Percentiles rank a stretch among this genome's conserved stretches.
Conservation (phyloP, 2,329 filamentous ascomycete species). For the Triangularia verruculosa region DNA sequence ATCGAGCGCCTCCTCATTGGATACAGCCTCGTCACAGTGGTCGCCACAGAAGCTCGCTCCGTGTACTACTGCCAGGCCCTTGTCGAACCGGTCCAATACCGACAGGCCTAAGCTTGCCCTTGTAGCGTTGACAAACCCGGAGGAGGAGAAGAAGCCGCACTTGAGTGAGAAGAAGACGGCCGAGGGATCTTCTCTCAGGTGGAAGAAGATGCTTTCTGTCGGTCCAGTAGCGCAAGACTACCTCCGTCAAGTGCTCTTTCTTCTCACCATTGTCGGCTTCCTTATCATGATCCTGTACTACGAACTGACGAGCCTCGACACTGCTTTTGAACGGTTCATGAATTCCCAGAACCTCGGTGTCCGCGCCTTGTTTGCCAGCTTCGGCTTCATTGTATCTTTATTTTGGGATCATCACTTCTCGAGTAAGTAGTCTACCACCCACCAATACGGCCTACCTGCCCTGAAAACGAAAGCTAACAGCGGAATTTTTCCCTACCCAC, state of each 20-base stretch:
- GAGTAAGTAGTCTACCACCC: not conserved
- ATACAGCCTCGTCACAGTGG: not conserved
- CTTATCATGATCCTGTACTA: conserved; percentile 13
- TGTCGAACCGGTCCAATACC: not conserved
- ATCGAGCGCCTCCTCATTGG: not conserved
- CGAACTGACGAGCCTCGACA: not conserved
- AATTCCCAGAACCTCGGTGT: conserved; percentile 15
- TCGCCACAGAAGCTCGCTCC: not conserved
- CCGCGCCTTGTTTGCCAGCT: conserved; percentile 12
- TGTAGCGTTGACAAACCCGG: not conserved
- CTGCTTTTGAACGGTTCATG: conserved; percentile 14
- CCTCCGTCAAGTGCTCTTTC: not conserved
- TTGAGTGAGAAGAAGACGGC: not conserved
- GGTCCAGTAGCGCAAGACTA: not conserved
- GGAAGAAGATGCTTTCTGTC: not conserved
- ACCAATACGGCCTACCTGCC: not conserved
- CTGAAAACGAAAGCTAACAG: not conserved
- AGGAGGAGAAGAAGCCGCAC: not conserved
- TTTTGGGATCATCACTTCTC: conserved; percentile 17
- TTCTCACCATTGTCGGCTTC: conserved; percentile 10
- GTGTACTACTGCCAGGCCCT: not conserved
- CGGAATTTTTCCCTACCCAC: not conserved
- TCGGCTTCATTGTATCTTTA: conserved; percentile 11
- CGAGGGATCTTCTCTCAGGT: not conserved
- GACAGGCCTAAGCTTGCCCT: not conserved